Base-by-base conservation (phyloP, 1,139 yeast genomes). In the Hyphopichia wangnamkhiaoensis region DNA sequence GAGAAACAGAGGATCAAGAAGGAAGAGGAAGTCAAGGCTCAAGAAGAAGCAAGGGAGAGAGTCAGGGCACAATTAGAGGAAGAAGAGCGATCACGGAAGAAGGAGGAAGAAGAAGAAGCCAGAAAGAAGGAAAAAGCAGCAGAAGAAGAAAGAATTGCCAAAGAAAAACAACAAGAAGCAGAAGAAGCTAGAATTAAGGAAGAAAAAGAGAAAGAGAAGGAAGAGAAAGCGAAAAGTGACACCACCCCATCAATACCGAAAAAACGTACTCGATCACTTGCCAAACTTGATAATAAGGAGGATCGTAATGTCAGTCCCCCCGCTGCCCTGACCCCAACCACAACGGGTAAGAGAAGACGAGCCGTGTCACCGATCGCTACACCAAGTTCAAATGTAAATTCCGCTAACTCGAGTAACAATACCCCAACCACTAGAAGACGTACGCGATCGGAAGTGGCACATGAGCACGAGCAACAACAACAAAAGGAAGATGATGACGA, bases 241-340 rank as follows among this genome's bases (percentile, higher is more conserved):
- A 7, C 24, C 31, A 37, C 56, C 5, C 42, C 48, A 7, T 38
- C 40, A 13, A n/a, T n/a, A n/a, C 46, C 59, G 2, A 58, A 59
- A 44, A 65, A 64, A 40, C 48, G 69, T 21, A 61, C 67, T 2
- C 48, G 69, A 20, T 57, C 61, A 1, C 42, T 49, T 4, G 62
- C 61, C 8, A 59, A 54, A 39, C 43, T 54, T 18, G 63, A 54
- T 32, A 34, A 41, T 10, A 48, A 42, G n/a, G 54, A 48, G 15
- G 40, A 50, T 1, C 34, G 48, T 3, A 37, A 47, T 3, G 40
- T 46, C 3, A 32, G 30, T 14, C 42, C 19, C 33, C 42, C 12
- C 18, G 32, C 40, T 41, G 12, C 24, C n/a, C n/a, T n/a, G n/a
- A n/a, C n/a, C n/a, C n/a, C n/a, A n/a, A 16, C 29, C 21, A 33